These are phyloP conservation scores for Hydnum rufescens DNA, from an alignment of 768 basidiomycete species.

Conservation along the genomic window DNA sequence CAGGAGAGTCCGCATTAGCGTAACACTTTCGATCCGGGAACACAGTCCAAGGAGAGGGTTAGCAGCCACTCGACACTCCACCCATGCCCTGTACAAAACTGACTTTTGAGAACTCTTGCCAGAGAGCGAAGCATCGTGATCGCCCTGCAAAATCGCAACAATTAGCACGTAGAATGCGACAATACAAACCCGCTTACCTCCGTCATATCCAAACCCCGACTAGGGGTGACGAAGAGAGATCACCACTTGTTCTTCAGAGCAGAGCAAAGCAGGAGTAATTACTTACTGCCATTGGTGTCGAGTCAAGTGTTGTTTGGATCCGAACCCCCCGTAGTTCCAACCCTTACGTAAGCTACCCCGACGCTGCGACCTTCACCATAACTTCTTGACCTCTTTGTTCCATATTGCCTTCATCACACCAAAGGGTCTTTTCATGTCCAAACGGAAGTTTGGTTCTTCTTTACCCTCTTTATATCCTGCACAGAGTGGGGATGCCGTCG, in stretches of 20 bases:
- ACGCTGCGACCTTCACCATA: no score
- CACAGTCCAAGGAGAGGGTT: neutral
- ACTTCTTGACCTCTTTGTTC: no score
- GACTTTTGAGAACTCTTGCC: slow-evolving; percentile 78
- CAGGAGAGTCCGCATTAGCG: slow-evolving; percentile 53
- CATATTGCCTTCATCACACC: no score
- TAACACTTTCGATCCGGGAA: slow-evolving; percentile 42
- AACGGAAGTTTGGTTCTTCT: no score
- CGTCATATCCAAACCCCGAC: slow-evolving; percentile 48
- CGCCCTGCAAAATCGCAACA: slow-evolving; percentile 30
- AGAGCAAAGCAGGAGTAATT: neutral
- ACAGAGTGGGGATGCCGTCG: no score
- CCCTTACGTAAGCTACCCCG: no score
- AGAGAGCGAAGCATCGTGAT: slow-evolving; percentile 74
- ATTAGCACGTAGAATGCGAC: neutral
- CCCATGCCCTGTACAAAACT: neutral
- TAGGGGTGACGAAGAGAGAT: slow-evolving; percentile 14
- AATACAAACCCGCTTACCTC: slow-evolving; percentile 24
- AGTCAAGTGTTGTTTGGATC: no score
- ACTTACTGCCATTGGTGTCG: neutral
- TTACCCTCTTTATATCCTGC: no score
- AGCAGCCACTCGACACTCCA: neutral
- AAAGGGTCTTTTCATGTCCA: no score
- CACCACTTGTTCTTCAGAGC: neutral
- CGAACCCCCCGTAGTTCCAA: no score